Conservation (phyloP, 2,329 filamentous ascomycete genomes). For the Pseudocercospora macadamiae region DNA sequence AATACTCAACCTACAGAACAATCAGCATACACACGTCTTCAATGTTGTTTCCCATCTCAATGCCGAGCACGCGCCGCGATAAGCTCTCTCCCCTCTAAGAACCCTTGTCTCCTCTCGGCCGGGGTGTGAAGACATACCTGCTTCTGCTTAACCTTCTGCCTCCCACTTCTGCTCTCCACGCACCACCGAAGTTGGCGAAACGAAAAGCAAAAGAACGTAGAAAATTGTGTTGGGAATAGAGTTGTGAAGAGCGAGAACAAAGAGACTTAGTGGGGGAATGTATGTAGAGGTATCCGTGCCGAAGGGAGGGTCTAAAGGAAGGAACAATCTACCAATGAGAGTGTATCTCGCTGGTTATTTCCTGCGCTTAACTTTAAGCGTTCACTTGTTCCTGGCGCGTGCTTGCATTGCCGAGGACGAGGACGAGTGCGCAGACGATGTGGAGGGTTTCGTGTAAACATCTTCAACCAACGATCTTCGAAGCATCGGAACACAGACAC, state of each 20-base stretch:
- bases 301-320: neutral
- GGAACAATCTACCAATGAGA: neutral
- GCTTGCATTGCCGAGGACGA: slow-evolving; percentile 6
- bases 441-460: neutral
- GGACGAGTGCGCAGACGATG: neutral
- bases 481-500: neutral
- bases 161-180: slow-evolving; percentile 7
- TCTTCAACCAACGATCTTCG: neutral
- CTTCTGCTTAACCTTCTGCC: slow-evolving; percentile 5
- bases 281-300: neutral
- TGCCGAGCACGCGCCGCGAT: slow-evolving; percentile 8
- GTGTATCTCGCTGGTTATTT: neutral
- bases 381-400: slow-evolving; percentile 6
- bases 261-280: slow-evolving; percentile 2
- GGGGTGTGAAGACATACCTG: neutral
- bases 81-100: slow-evolving; percentile 5
- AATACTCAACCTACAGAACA: slow-evolving; percentile 19
- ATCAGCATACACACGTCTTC: slow-evolving; percentile 16
- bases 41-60: slow-evolving; percentile 8
- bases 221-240: slow-evolving; percentile 1
- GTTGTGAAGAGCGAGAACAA: neutral
- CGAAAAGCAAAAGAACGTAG: slow-evolving; percentile 1
- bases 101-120: neutral
- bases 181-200: slow-evolving; percentile 10
- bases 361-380: slow-evolving; percentile 3